Evolutionary conservation across 345 rosid genomes (phyloP).

Genomic region (Sisymbrium altissimum): DNA sequence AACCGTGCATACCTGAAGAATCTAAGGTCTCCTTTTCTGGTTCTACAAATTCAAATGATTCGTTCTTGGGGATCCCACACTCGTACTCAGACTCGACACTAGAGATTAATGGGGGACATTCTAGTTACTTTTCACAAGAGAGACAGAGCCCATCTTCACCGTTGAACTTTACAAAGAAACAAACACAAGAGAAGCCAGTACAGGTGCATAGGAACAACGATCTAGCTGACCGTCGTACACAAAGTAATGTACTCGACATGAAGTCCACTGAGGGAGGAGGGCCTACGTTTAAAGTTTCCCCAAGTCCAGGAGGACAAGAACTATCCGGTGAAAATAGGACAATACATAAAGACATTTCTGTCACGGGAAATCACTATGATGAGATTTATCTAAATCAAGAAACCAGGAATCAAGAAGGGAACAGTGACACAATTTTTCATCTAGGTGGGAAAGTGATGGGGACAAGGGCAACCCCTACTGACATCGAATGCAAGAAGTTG

Average conservation of each 20-base stretch:
- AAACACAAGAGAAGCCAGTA: conserved; percentile 36
- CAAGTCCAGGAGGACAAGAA: no score
- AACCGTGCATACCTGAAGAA: conserved; percentile 38
- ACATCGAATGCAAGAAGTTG: conserved; percentile 25
- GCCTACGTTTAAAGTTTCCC: no score
- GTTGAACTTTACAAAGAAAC: conserved; percentile 41
- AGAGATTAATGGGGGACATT: conserved; percentile 44
- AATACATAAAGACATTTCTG: conserved; percentile 25
- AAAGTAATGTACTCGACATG: conserved; percentile 35
- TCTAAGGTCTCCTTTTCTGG: conserved; percentile 38
- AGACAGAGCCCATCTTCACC: conserved; percentile 50
- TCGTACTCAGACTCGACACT: conserved; percentile 66
- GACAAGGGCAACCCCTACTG: conserved; percentile 21
- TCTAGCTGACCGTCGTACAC: conserved; percentile 33
- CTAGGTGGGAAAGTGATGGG: conserved; percentile 31
- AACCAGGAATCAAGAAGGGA: conserved; percentile 10
- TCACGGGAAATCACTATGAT: conserved; percentile 10
- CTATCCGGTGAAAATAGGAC: conserved; percentile 18
- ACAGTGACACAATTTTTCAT: conserved; percentile 25
- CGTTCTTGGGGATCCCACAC: conserved; percentile 45
- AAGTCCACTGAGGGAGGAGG: conserved; percentile 28
- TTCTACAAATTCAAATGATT: conserved; percentile 43
- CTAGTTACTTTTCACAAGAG: conserved; percentile 52
- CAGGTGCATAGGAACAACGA: conserved; percentile 33
- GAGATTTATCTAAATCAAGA: conserved; percentile 23